phyloP scores from a whole-genome alignment of 805 yeast genomes.

The Metschnikowia gruessii region DNA sequence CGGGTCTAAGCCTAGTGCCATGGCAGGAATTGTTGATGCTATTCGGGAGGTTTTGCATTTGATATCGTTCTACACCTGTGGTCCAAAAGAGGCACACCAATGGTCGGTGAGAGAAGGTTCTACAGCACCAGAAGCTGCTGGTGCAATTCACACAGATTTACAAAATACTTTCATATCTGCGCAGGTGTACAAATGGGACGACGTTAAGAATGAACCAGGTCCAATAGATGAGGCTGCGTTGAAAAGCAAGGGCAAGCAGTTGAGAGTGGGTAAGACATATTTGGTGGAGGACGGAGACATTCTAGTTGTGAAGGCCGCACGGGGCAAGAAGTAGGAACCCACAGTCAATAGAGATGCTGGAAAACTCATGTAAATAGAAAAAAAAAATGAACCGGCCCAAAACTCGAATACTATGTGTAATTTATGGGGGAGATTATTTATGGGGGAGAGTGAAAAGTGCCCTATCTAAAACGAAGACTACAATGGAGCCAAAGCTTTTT shows the following conservation, averaged over 20 bases:
- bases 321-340: constrained; percentile 4
- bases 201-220: constrained; percentile 42
- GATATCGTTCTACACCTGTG: constrained; percentile 94
- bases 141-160: constrained; percentile 94
- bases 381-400: too few relatives aligned
- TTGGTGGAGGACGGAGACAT: constrained; percentile 83
- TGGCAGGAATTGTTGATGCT: constrained; percentile 56
- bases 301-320: constrained; percentile 51
- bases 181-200: constrained; percentile 83
- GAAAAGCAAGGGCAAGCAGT: constrained; percentile 56
- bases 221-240: constrained; percentile 51
- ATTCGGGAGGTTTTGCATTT: constrained; percentile 35
- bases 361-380: too few relatives aligned
- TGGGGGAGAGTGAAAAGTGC: neutral
- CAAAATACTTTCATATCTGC: constrained; percentile 95
- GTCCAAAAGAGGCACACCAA: constrained; percentile 95
- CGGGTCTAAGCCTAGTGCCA: constrained; percentile 40
- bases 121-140: constrained; percentile 98
- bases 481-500: too few relatives aligned
- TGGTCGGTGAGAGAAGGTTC: constrained; percentile 95
- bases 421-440: too few relatives aligned
- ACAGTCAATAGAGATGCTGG: neutral
- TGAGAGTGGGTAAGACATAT: constrained; percentile 74
- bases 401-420: too few relatives aligned
- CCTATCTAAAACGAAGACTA: too few relatives aligned